These are phyloP conservation scores for Camellia lanceoleosa DNA, from an alignment of 148 eudicot species.

Conservation along the genomic window DNA sequence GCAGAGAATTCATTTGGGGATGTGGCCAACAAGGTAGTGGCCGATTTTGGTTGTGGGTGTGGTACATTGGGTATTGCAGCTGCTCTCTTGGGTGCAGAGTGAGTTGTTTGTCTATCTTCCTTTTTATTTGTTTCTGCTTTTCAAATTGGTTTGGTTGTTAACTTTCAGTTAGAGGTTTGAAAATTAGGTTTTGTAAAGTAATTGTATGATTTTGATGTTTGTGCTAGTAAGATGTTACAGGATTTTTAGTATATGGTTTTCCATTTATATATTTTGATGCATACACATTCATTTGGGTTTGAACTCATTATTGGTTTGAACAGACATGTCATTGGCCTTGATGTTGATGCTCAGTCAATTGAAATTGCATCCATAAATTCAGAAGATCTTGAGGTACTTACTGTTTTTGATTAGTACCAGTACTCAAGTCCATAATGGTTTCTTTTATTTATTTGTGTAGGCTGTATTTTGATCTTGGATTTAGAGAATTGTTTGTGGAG, in stretches of 20 bases:
- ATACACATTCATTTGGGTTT: background rate
- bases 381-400: constrained; percentile 82
- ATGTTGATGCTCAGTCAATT: constrained; percentile 78
- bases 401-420: background rate
- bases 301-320: constrained; percentile 25
- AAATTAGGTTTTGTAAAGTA: background rate
- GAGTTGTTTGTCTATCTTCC: constrained; percentile 25
- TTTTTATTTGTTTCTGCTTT: background rate
- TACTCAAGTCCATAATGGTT: background rate
- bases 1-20: constrained; percentile 95
- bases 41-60: constrained; percentile 99
- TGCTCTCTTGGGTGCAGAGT: constrained; percentile 88
- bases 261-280: background rate
- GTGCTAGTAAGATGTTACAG: background rate
- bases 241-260: background rate
- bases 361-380: constrained; percentile 77
- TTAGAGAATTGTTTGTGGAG: no score
- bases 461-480: background rate
- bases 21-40: constrained; percentile 70
- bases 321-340: constrained; percentile 81
- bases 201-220: background rate
- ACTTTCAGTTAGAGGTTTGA: background rate
- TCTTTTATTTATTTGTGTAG: background rate
- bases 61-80: constrained; percentile 95
- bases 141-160: background rate